phyloP scores from a whole-genome alignment of 2,329 filamentous ascomycete species.

The Fusarium setosum region DNA sequence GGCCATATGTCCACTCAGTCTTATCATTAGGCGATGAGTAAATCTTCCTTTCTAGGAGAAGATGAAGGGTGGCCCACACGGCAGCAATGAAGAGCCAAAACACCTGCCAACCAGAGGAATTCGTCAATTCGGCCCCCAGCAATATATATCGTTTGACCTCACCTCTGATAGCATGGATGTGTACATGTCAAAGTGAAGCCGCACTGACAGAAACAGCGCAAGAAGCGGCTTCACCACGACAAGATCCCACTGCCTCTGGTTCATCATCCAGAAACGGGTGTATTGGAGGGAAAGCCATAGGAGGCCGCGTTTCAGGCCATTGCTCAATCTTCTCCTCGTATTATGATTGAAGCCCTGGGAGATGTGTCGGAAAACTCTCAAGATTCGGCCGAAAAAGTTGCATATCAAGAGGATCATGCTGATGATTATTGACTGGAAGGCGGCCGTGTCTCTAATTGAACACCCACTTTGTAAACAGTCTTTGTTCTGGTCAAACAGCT shows the following conservation, averaged over 20 bases:
- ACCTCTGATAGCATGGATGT: background rate
- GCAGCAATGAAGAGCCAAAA: background rate
- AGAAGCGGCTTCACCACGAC: background rate
- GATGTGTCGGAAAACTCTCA: background rate
- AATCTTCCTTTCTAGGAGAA: background rate
- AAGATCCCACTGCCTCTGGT: background rate
- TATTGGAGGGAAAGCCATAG: background rate
- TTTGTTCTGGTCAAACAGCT: too few species aligned
- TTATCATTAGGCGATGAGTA: too few species aligned
- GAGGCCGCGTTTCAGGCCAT: background rate
- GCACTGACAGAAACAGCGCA: background rate
- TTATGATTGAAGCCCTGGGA: background rate
- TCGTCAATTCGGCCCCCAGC: too few species aligned
- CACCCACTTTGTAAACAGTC: background rate
- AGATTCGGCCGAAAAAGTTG: background rate
- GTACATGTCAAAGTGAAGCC: background rate
- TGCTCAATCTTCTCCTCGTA: background rate
- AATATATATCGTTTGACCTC: background rate
- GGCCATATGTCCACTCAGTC: conserved; percentile 11
- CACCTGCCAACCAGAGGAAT: background rate
- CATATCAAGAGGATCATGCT: background rate
- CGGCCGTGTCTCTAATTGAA: background rate
- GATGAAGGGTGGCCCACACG: background rate
- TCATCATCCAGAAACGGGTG: background rate
- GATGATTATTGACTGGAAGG: background rate